Evolutionary conservation across 495 filamentous ascomycete genomes (phyloP).

Genomic region (Neurospora pannonica): DNA sequence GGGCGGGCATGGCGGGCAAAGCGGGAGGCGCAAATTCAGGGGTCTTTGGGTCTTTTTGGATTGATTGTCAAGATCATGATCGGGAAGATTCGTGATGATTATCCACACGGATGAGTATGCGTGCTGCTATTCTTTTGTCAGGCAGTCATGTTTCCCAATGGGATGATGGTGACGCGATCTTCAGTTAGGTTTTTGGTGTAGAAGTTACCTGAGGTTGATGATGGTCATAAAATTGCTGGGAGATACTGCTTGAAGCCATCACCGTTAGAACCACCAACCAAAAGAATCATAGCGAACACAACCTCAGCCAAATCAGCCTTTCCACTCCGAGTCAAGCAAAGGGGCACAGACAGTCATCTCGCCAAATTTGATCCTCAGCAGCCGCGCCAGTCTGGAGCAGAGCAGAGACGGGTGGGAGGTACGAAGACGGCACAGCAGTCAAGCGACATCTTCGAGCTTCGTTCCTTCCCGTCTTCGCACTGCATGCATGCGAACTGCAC

Average conservation of each 20-base stretch:
- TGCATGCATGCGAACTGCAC: not conserved
- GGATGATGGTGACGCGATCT: not conserved
- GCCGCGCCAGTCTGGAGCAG: not conserved
- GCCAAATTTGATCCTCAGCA: not conserved
- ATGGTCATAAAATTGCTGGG: not conserved
- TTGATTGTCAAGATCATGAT: not conserved
- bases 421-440: not conserved
- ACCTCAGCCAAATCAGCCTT: not conserved
- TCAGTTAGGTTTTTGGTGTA: not conserved
- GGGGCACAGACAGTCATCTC: not conserved
- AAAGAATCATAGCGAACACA: not conserved
- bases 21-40: not conserved
- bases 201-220: not conserved
- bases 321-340: not conserved
- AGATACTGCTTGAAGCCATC: not conserved
- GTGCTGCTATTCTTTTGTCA: not conserved
- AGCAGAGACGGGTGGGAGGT: not conserved
- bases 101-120: not conserved
- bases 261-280: not conserved
- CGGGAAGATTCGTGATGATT: not conserved
- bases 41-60: not conserved
- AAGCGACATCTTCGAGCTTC: not conserved
- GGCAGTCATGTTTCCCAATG: not conserved
- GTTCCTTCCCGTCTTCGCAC: not conserved
- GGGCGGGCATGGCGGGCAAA: not conserved